Base-by-base conservation (phyloP, 192 early-diverging fungal species). In the Coemansia sp. region DNA sequence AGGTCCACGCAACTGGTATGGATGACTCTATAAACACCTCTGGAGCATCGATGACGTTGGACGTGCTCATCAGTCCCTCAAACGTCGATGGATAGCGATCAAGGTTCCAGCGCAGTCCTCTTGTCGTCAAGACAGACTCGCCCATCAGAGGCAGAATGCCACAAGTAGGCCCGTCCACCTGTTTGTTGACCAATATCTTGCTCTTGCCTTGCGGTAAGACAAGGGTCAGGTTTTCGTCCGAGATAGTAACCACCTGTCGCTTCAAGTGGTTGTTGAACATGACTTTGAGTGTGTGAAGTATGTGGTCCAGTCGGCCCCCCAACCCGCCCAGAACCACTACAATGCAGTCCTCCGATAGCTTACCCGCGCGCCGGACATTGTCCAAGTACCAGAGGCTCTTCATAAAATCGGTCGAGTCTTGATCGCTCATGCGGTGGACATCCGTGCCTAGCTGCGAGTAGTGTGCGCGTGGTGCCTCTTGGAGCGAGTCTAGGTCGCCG, bases 241-340 rank as follows among this genome's bases (percentile, higher is more conserved):
- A 90, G 6, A 92, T 64, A 13, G 96, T 69, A 34, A 85, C 73
- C 6, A 92, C 78, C 33, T 80, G 78, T 28, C 91, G 77, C 20
- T 65, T 47, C 39, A 61, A 59, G 42, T 88, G 85, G 43, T 85
- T 73, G 53, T 85, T 87, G 64, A 89, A 90, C 25, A 94, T 70
- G 18, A 87, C 79, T 69, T 94, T 87, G 11, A 98, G 86, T 61
- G 83, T 88, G 10, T 89, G 84, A 73, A 98, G 90, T 10, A 85
- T 87, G 48, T 98, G 96, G 74, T 98, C 96, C 60, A 98, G 88
- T 18, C 96, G 86, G 0, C 96, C 96, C 26, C 90, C 87, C 4
- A 95, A 75, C 4, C 92, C 93, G 37, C 94, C 93, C 18, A 90
- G 72, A 9, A 88, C 94, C n/a, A 96, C 76, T 6, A 93, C 78